Conservation (phyloP, 106 monocot genomes). For the Apostasia ramifera region DNA sequence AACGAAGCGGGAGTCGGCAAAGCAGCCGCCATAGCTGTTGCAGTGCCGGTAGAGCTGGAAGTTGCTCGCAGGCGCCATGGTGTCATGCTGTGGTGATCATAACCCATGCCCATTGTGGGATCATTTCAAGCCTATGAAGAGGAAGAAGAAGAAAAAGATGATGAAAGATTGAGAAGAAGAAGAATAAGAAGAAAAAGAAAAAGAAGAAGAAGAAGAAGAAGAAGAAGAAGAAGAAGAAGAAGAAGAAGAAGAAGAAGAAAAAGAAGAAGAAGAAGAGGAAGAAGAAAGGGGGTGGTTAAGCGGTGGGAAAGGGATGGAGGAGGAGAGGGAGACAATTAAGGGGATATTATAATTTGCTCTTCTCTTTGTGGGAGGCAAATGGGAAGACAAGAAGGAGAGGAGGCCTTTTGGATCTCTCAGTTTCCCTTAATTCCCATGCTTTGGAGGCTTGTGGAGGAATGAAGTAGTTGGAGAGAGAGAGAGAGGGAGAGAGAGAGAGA, state of each 20-base stretch:
- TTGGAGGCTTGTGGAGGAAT: conserved; percentile 13
- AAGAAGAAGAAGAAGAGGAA: background rate
- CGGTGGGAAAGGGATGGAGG: background rate
- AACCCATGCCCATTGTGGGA: too few relatives aligned
- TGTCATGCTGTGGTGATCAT: background rate
- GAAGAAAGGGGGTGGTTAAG: background rate
- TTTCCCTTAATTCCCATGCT: conserved; percentile 13
- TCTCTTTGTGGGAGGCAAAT: background rate
- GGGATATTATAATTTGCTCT: too few relatives aligned
- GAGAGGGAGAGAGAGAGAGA: conserved; percentile 2
- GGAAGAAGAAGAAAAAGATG: too few relatives aligned
- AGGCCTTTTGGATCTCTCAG: conserved; percentile 13
- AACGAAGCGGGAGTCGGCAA: background rate
- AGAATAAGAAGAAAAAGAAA: too few relatives aligned
- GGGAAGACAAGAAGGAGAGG: background rate
- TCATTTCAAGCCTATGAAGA: too few relatives aligned
- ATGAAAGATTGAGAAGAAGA: too few relatives aligned
- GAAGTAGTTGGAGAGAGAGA: conserved; percentile 5
- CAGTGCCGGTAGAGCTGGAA: conserved; percentile 13
- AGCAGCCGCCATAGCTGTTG: conserved; percentile 19
- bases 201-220: background rate
- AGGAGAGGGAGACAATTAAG: background rate
- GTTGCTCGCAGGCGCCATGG: conserved; percentile 1
- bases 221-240: background rate
- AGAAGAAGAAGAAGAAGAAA: too few relatives aligned